phyloP scores from a whole-genome alignment of 108 stramenopile species.

The Nannochloropsis granulata region DNA sequence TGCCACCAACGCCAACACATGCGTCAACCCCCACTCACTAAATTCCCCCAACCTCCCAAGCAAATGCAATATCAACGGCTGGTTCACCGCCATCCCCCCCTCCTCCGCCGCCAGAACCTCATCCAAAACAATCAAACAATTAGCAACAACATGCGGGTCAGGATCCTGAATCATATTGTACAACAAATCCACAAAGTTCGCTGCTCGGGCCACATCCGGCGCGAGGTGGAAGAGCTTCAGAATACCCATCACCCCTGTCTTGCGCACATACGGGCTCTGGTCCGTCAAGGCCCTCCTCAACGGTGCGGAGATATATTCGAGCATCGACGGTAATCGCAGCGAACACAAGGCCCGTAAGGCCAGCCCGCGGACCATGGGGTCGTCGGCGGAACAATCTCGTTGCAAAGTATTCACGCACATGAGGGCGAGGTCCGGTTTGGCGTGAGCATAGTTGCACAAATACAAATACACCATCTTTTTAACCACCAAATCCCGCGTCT shows the following conservation, averaged over 20 bases:
- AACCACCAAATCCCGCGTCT: constrained; percentile 88
- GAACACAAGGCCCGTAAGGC: constrained; percentile 82
- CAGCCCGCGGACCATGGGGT: constrained; percentile 97
- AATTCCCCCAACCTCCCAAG: constrained; percentile 92
- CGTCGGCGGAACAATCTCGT: constrained; percentile 77
- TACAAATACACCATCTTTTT: constrained; percentile 99
- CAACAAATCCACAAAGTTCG: constrained; percentile 70
- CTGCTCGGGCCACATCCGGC: constrained; percentile 55
- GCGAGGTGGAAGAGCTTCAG: constrained; percentile 85
- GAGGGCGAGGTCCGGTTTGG: constrained; percentile 91
- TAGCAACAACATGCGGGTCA: constrained; percentile 74
- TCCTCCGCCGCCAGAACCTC: constrained; percentile 74
- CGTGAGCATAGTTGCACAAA: constrained; percentile 83
- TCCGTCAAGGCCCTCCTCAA: constrained; percentile 42
- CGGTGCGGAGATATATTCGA: constrained; percentile 70
- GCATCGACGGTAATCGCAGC: constrained; percentile 78
- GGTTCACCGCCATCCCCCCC: constrained; percentile 91
- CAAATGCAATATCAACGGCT: constrained; percentile 80
- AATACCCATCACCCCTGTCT: constrained; percentile 94
- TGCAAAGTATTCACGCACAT: constrained; percentile 98
- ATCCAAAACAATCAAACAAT: constrained; percentile 80
- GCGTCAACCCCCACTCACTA: constrained; percentile 85
- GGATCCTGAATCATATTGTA: constrained; percentile 92
- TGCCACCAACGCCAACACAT: constrained; percentile 80
- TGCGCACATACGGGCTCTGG: constrained; percentile 89